A percentile compares a stretch with the other conserved stretches of the same genome.
phyloP scores from a whole-genome alignment of 148 eudicot species.

The Hydrangea macrophylla region DNA sequence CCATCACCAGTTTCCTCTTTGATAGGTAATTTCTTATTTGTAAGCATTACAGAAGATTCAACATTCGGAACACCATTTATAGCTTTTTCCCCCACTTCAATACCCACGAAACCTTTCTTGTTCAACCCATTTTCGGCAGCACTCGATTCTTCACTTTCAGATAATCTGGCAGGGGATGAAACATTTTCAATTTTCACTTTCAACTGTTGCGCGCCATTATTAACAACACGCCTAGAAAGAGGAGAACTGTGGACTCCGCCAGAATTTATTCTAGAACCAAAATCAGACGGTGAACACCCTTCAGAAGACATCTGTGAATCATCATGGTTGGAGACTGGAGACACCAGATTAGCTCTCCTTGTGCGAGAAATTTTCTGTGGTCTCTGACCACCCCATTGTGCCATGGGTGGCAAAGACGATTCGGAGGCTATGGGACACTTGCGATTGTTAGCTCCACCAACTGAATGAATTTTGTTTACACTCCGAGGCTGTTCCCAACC shows the following conservation, averaged over 20 bases:
- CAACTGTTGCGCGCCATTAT: constrained; percentile 45
- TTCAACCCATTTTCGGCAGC: constrained; percentile 53
- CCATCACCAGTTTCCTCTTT: constrained; percentile 71
- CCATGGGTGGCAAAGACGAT: constrained; percentile 70
- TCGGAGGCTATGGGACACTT: constrained; percentile 69
- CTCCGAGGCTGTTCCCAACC: constrained; percentile 62
- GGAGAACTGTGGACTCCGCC: constrained; percentile 42
- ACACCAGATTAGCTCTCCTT: constrained; percentile 78
- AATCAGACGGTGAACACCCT: constrained; percentile 65
- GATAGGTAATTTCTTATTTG: constrained; percentile 55
- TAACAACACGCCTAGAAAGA: constrained; percentile 42
- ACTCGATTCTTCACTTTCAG: constrained; percentile 78
- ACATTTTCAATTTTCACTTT: constrained; percentile 62
- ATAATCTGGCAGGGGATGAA: constrained; percentile 61
- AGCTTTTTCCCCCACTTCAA: constrained; percentile 51
- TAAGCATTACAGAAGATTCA: constrained; percentile 40
- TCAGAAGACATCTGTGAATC: constrained; percentile 59
- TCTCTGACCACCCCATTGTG: constrained; percentile 92
- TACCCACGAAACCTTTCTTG: constrained; percentile 44
- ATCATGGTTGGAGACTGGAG: constrained; percentile 73
- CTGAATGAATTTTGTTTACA: constrained; percentile 49
- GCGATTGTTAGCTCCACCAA: constrained; percentile 56
- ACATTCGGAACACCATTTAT: constrained; percentile 41
- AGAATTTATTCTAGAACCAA: constrained; percentile 39
- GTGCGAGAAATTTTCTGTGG: constrained; percentile 86